These are phyloP conservation scores for Truncatella angustata DNA, from an alignment of 2,329 filamentous ascomycete genomes.

Conservation along the genomic window DNA sequence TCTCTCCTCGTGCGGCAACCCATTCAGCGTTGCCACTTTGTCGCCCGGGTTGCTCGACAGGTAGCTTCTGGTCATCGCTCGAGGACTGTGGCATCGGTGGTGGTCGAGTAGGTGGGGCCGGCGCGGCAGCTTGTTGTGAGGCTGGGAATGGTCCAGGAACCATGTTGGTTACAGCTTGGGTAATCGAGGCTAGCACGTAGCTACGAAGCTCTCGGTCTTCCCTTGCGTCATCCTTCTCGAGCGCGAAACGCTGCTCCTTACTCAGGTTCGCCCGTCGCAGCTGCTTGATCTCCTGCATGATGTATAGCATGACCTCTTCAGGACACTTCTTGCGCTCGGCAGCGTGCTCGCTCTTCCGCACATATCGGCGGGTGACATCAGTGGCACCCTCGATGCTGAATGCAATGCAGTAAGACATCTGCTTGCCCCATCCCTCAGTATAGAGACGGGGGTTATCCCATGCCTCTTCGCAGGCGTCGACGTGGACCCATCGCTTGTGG, in stretches of 20 bases:
- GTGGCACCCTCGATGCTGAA: conserved; percentile 86
- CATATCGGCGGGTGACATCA: conserved; percentile 38
- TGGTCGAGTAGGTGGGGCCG: conserved; percentile 16
- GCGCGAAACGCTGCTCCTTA: conserved; percentile 79
- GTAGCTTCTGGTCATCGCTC: conserved; percentile 58
- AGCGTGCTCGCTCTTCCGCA: conserved; percentile 35
- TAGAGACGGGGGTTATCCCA: conserved; percentile 95
- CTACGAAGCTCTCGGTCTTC: conserved; percentile 74
- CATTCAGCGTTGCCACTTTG: conserved; percentile 52
- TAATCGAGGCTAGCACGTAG: conserved; percentile 72
- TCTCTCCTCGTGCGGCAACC: conserved; percentile 46
- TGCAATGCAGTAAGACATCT: conserved; percentile 94
- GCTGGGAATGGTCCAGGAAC: conserved; percentile 43
- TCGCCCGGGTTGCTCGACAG: conserved; percentile 56
- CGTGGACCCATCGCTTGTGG: conserved; percentile 92
- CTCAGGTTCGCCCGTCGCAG: conserved; percentile 79
- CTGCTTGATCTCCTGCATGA: conserved; percentile 86
- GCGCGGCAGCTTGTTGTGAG: conserved; percentile 25
- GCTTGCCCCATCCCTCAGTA: conserved; percentile 92
- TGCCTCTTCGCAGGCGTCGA: conserved; percentile 89
- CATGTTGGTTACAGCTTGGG: conserved; percentile 69
- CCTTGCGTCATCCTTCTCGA: conserved; percentile 76
- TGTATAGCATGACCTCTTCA: conserved; percentile 87
- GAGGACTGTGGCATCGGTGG: conserved; percentile 18
- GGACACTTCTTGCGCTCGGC: conserved; percentile 75